A percentile compares a stretch with the other conserved stretches of the same genome.
Conservation (phyloP, 139 green algal genomes). For the Volvox reticuliferus region DNA sequence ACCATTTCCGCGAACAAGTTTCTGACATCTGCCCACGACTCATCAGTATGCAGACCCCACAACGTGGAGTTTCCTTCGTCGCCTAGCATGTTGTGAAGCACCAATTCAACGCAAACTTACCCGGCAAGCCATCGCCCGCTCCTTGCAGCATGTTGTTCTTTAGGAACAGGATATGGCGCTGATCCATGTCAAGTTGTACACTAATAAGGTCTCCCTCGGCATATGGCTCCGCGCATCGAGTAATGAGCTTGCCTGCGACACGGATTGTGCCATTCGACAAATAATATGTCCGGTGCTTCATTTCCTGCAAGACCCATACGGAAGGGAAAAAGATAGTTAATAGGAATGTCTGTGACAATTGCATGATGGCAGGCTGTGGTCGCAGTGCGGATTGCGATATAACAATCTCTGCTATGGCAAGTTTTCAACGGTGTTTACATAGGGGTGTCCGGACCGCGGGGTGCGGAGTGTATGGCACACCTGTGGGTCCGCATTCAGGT, state of each 20-base stretch:
- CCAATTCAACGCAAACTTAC: constrained; percentile 33
- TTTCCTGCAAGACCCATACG: constrained; percentile 57
- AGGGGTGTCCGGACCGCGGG: too few relatives aligned
- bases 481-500: constrained; percentile 74
- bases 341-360: too few relatives aligned
- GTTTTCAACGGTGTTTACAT: too few relatives aligned
- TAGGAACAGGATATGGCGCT: constrained; percentile 66
- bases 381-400: too few relatives aligned
- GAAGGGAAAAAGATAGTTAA: too few relatives aligned
- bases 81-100: too few relatives aligned
- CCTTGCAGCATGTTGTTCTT: constrained; percentile 75
- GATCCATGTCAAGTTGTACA: constrained; percentile 77
- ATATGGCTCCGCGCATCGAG: constrained; percentile 75
- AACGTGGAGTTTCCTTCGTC: too few relatives aligned
- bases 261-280: constrained; percentile 71
- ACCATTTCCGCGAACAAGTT: too few relatives aligned
- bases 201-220: constrained; percentile 74
- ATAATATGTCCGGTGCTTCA: constrained; percentile 81
- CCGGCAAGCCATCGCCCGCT: constrained; percentile 68
- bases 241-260: constrained; percentile 76
- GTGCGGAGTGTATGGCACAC: not conserved
- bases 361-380: too few relatives aligned
- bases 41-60: too few relatives aligned
- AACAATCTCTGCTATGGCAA: too few relatives aligned
- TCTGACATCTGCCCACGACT: too few relatives aligned